A percentile compares a stretch with the other conserved stretches of the same genome.
Conservation (phyloP, 441 rosid genomes). For the Adansonia rubrostipa region DNA sequence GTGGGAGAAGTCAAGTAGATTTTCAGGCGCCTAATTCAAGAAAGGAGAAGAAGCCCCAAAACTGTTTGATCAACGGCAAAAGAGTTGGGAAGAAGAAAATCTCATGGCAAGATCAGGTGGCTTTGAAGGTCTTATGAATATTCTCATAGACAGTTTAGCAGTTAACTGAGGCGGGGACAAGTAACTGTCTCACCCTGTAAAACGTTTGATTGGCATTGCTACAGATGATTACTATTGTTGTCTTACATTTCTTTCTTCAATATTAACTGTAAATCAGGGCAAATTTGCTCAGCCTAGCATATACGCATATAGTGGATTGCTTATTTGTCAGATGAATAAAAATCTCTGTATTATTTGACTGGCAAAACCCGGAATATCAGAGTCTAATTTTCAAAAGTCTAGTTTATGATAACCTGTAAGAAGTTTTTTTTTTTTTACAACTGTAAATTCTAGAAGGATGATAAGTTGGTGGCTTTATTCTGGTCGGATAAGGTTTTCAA, state of each 20-base stretch:
- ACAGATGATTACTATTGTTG: neutral
- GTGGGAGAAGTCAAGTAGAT: slow-evolving; percentile 17
- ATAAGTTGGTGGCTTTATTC: neutral
- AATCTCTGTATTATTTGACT: neutral
- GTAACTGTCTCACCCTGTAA: neutral
- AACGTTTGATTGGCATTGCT: slow-evolving; percentile 13
- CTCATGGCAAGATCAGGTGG: slow-evolving; percentile 45
- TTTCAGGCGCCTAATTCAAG: slow-evolving; percentile 13
- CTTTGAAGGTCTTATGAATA: slow-evolving; percentile 23
- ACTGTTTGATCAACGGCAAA: slow-evolving; percentile 33
- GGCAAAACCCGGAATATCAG: neutral
- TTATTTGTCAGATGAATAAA: neutral
- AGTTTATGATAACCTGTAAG: neutral
- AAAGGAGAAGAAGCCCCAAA: slow-evolving; percentile 32
- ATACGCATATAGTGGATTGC: slow-evolving; percentile 16
- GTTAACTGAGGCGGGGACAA: neutral
- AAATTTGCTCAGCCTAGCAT: slow-evolving; percentile 18
- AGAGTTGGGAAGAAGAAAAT: slow-evolving; percentile 46
- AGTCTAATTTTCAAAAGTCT: neutral
- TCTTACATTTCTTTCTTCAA: neutral
- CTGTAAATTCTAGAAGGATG: neutral
- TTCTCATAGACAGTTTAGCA: neutral
- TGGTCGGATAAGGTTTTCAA: neutral
- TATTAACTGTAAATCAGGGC: slow-evolving; percentile 16
- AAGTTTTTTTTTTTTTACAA: neutral